Evolutionary conservation across 805 yeast species (phyloP).

Genomic region (Debaryomyces tyrocola): DNA sequence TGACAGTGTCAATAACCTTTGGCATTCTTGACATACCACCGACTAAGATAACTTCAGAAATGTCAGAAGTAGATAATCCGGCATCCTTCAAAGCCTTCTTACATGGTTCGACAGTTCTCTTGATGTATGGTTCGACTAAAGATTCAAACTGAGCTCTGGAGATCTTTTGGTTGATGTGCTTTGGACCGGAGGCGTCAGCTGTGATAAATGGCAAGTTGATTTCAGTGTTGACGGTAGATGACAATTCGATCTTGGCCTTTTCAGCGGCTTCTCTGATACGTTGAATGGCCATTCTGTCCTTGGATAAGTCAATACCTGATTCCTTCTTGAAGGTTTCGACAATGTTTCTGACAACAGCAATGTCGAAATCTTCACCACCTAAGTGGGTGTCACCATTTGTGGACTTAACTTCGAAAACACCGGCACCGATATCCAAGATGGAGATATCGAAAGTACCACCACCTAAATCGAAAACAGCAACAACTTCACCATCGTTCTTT

Average conservation of each 20-base stretch:
- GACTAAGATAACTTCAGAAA: slow-evolving; percentile 79
- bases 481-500: slow-evolving; percentile 73
- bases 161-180: slow-evolving; percentile 71
- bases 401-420: slow-evolving; percentile 96
- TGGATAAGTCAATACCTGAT: slow-evolving; percentile 61
- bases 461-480: slow-evolving; percentile 96
- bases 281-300: slow-evolving; percentile 77
- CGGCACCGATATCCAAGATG: slow-evolving; percentile 93
- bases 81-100: slow-evolving; percentile 85
- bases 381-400: slow-evolving; percentile 95
- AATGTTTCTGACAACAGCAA: slow-evolving; percentile 79
- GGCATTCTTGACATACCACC: slow-evolving; percentile 96
- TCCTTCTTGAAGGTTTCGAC: slow-evolving; percentile 77
- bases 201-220: slow-evolving; percentile 84
- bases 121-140: slow-evolving; percentile 66
- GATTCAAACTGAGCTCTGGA: slow-evolving; percentile 68
- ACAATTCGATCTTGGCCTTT: slow-evolving; percentile 85
- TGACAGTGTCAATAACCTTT: slow-evolving; percentile 76
- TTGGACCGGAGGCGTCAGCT: slow-evolving; percentile 81
- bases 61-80: slow-evolving; percentile 59
- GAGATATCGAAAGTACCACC: slow-evolving; percentile 99
- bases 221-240: slow-evolving; percentile 69
- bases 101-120: slow-evolving; percentile 73
- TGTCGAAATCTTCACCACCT: slow-evolving; percentile 93
- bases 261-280: slow-evolving; percentile 87